Evolutionary conservation across 208 protist species (phyloP), one percentile per base, ranked within the genome.

Genomic region (Trypanosoma avium): DNA sequence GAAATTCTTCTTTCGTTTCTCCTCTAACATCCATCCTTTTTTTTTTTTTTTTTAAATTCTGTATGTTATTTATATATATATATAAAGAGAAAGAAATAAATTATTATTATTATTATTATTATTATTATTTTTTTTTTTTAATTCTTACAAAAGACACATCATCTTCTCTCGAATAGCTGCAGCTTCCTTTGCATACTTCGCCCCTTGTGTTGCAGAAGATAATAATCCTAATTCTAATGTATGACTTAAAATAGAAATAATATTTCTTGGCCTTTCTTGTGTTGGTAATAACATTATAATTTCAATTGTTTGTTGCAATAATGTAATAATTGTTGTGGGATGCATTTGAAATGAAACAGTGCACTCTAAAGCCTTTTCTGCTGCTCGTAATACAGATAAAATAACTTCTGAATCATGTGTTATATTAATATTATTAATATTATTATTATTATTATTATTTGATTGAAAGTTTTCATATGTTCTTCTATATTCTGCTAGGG

Each of bases 161-260:
- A 93, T 46, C 61, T 86, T 79, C 48, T 86, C 83, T 0, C 68
- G 70, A 48, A 93, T 62, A 8, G 9, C 58, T 13, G 36, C 60
- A 10, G 75, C 73, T 24, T 70, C 73, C 17, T 29, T 46, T n/a
- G 19, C 30, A 22, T 79, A 30, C n/a, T 67, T 19, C 1, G 55
- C 32, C 15, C 53, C 10, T 12, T 50, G 32, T 10, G 12, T 35
- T 19, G 54, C 22, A n/a, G 50, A 13, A 27, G 73, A 70, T 13
- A 77, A 56, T 32, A 67, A 61, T 38, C 70, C 62, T 5, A 84
- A 46, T 61, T 82, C 81, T 22, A 90, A 73, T 13, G 79, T 72
- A 40, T 86, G 61, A 52, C 70, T 58, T 22, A 93, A 64, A 5
- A 78, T 59, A n/a, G 86, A 76, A 61, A 93, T 40, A 60, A 88